Evolutionary conservation across 2,329 filamentous ascomycete genomes (phyloP).

Genomic region (Microdochium trichocladiopsis): DNA sequence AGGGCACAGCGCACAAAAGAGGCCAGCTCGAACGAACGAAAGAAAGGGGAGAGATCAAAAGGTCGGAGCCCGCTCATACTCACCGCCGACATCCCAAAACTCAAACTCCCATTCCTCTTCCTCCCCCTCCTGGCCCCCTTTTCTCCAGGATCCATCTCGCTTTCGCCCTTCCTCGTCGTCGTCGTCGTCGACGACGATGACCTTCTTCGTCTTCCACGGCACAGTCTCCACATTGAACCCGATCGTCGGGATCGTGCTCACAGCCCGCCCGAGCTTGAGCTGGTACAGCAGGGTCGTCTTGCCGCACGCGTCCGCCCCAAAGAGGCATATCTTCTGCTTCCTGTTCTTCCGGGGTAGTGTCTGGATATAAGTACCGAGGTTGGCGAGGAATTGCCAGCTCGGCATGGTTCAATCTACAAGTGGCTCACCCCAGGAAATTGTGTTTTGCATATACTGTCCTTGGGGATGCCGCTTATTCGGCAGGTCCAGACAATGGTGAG

Average conservation of each 20-base stretch:
- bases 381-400: no score
- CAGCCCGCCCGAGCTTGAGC: conserved; percentile 71
- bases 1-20: no score
- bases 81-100: conserved; percentile 22
- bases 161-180: no score
- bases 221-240: conserved; percentile 77
- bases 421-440: no score
- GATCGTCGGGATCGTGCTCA: conserved; percentile 73
- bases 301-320: conserved; percentile 34
- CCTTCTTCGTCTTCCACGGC: not conserved
- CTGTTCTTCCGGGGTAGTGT: not conserved
- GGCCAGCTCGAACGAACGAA: no score
- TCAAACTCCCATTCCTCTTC: conserved; percentile 11
- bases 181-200: not conserved
- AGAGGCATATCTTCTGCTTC: not conserved
- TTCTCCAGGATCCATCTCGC: no score
- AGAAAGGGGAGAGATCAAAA: no score
- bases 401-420: no score
- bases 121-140: conserved; percentile 6
- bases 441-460: no score
- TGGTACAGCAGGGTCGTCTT: conserved; percentile 74
- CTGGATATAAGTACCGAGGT: no score
- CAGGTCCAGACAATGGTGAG: no score
- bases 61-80: not conserved
- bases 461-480: no score